These are phyloP conservation scores for Cryptococcus hybrid DNA, from an alignment of 1,284 basidiomycete species.

Conservation along the genomic window DNA sequence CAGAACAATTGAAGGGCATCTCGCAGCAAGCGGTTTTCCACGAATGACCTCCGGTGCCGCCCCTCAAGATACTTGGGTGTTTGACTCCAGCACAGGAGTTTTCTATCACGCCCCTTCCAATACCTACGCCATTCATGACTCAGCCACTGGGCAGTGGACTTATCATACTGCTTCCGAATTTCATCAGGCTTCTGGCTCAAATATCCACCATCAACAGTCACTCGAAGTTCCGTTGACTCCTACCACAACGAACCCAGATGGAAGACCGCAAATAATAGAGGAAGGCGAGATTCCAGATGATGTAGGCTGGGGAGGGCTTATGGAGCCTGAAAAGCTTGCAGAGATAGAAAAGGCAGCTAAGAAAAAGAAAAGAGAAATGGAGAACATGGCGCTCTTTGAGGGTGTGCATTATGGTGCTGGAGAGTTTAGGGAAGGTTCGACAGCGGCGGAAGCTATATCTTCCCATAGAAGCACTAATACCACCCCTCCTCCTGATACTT, in stretches of 20 bases:
- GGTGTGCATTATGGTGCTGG: no score
- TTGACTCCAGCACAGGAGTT: slow-evolving; percentile 7
- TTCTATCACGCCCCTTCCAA: slow-evolving; percentile 14
- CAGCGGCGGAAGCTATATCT: no score
- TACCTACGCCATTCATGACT: slow-evolving; percentile 15
- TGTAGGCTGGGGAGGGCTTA: slow-evolving; percentile 47
- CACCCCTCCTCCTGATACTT: no score
- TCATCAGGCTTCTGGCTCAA: neutral
- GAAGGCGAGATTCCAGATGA: slow-evolving; percentile 46
- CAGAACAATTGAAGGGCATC: no score
- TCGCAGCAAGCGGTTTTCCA: no score
- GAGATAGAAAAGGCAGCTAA: slow-evolving; percentile 11
- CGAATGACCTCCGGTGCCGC: neutral
- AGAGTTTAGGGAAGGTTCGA: no score
- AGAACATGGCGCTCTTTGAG: neutral
- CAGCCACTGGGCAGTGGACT: slow-evolving; percentile 14
- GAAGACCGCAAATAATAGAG: slow-evolving; percentile 18
- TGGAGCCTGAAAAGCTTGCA: slow-evolving; percentile 39
- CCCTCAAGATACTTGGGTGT: slow-evolving; percentile 14
- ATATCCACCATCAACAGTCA: neutral
- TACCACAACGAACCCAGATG: neutral
- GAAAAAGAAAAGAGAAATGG: neutral
- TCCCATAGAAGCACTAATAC: no score
- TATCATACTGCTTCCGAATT: slow-evolving; percentile 16
- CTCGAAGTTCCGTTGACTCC: no score